Percentiles rank a stretch among this genome's conserved stretches.
Conservation (phyloP, 345 rosid species). For the Citrus trifoliata region DNA sequence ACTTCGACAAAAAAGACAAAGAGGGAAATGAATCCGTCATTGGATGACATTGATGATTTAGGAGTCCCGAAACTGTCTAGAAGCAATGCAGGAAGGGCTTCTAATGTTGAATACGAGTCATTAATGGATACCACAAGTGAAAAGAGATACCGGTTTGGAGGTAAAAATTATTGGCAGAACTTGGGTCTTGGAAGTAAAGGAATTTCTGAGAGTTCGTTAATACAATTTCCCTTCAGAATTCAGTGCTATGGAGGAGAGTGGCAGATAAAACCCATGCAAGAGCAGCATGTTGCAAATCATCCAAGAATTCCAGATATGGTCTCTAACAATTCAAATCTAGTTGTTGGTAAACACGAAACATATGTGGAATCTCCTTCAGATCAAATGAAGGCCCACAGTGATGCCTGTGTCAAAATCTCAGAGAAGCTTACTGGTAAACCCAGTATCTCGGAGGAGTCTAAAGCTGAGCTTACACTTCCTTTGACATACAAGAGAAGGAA, state of each 20-base stretch:
- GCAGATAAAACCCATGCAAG: constrained; percentile 20
- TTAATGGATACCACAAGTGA: constrained; percentile 18
- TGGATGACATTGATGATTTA: constrained; percentile 22
- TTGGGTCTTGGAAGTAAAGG: constrained; percentile 28
- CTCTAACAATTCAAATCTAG: constrained; percentile 22
- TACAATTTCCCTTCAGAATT: constrained; percentile 25
- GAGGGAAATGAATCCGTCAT: constrained; percentile 20
- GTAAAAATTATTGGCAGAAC: constrained; percentile 24
- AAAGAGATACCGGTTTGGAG: constrained; percentile 27
- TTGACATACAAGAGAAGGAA: constrained; percentile 65
- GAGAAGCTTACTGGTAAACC: constrained; percentile 21
- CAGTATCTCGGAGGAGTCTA: constrained; percentile 28
- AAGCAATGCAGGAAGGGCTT: constrained; percentile 20
- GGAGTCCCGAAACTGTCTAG: constrained; percentile 25
- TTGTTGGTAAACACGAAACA: constrained; percentile 17
- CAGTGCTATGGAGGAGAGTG: constrained; percentile 23
- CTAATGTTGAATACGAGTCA: constrained; percentile 18
- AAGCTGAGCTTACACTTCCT: constrained; percentile 31
- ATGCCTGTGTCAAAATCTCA: constrained; percentile 22
- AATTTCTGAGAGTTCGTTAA: constrained; percentile 21
- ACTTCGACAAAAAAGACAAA: constrained; percentile 10
- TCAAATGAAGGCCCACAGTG: constrained; percentile 25
- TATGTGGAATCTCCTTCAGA: constrained; percentile 19
- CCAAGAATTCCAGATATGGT: constrained; percentile 22
- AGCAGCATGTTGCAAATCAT: constrained; percentile 13